These are phyloP conservation scores for Pyricularia pennisetigena DNA, from an alignment of 2,329 filamentous ascomycete species.

Conservation along the genomic window DNA sequence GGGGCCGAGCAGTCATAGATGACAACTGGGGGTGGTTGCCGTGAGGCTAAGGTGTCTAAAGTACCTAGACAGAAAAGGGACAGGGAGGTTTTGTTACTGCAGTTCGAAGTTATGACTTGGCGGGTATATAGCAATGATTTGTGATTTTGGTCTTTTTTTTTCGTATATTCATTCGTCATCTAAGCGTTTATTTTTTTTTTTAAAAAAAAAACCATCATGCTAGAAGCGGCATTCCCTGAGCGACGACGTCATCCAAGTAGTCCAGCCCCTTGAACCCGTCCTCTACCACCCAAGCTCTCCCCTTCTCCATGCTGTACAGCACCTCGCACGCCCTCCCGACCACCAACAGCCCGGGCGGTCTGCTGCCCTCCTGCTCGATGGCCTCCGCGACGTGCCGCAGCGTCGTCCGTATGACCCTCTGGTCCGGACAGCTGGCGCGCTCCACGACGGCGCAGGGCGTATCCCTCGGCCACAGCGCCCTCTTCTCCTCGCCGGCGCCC, in stretches of 20 bases:
- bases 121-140: neutral
- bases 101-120: neutral
- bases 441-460: slow-evolving; percentile 92
- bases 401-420: slow-evolving; percentile 84
- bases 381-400: slow-evolving; percentile 69
- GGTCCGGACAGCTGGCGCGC: slow-evolving; percentile 86
- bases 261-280: slow-evolving; percentile 77
- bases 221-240: neutral
- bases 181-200: neutral
- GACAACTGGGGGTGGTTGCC: neutral
- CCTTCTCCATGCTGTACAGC: slow-evolving; percentile 46
- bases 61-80: too few species aligned
- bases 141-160: neutral
- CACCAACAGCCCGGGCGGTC: slow-evolving; percentile 81
- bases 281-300: slow-evolving; percentile 71
- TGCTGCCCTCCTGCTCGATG: slow-evolving; percentile 78
- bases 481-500: slow-evolving; percentile 10
- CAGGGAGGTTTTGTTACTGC: neutral
- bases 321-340: slow-evolving; percentile 78
- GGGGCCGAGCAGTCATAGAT: slow-evolving; percentile 6
- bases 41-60: too few species aligned
- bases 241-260: slow-evolving; percentile 17
- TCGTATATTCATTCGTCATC: neutral
- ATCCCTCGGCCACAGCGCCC: slow-evolving; percentile 55
- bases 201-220: neutral